phyloP scores from a whole-genome alignment of 2,329 filamentous ascomycete species.

The Aspergillus thermomutatus region DNA sequence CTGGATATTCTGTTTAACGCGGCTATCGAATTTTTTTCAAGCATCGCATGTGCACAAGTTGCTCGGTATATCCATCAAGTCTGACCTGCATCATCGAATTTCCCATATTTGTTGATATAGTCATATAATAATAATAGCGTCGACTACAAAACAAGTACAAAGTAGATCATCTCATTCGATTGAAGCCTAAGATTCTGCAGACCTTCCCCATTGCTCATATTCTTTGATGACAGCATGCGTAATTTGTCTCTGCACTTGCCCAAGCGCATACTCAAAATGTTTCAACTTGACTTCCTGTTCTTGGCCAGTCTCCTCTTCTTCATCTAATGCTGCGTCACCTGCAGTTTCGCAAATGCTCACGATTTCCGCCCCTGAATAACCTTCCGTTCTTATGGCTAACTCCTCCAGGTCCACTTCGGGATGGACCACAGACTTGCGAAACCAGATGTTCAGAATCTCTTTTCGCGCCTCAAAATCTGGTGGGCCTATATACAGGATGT shows the following conservation, averaged over 20 bases:
- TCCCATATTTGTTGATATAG: background rate
- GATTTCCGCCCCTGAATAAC: slow-evolving; percentile 84
- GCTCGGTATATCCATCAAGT: no score
- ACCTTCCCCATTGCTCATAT: slow-evolving; percentile 55
- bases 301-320: slow-evolving; percentile 44
- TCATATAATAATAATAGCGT: background rate
- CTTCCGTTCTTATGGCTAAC: slow-evolving; percentile 65
- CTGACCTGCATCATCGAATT: no score
- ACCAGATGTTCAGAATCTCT: slow-evolving; percentile 71
- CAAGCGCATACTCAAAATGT: slow-evolving; percentile 45
- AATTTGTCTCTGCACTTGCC: slow-evolving; percentile 55
- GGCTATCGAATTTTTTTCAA: no score
- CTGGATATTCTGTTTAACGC: background rate
- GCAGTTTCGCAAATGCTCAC: slow-evolving; percentile 56
- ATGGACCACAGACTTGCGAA: slow-evolving; percentile 57
- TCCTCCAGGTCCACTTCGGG: slow-evolving; percentile 63
- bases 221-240: slow-evolving; percentile 56
- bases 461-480: slow-evolving; percentile 69
- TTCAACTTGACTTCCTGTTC: slow-evolving; percentile 35
- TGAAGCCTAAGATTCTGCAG: slow-evolving; percentile 9
- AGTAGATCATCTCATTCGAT: background rate
- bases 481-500: slow-evolving; percentile 79
- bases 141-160: background rate
- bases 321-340: slow-evolving; percentile 50
- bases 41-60: no score